Evolutionary conservation across 345 rosid genomes (phyloP).

Genomic region (Moricandia moricandioides): DNA sequence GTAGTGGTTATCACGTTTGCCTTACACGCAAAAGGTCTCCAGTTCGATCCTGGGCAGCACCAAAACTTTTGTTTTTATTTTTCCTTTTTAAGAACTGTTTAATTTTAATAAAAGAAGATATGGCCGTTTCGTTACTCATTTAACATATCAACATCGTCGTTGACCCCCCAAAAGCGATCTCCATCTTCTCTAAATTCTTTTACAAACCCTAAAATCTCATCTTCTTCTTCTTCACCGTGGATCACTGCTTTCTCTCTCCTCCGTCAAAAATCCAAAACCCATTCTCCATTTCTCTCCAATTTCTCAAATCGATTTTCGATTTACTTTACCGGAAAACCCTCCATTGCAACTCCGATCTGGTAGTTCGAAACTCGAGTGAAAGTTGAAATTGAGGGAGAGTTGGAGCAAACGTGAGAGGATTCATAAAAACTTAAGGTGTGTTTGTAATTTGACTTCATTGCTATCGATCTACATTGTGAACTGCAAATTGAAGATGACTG

Average conservation of each 20-base stretch:
- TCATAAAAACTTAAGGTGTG: not conserved
- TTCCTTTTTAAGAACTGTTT: too few relatives aligned
- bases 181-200: slow-evolving; percentile 1
- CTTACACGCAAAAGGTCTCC: too few relatives aligned
- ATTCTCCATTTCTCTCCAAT: slow-evolving; percentile 2
- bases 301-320: slow-evolving; percentile 2
- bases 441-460: slow-evolving; percentile 12
- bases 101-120: not conserved
- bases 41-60: not conserved
- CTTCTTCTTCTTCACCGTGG: slow-evolving; percentile 2
- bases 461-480: slow-evolving; percentile 9
- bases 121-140: not conserved
- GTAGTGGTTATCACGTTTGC: too few relatives aligned
- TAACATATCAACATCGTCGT: slow-evolving; percentile 15
- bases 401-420: not conserved
- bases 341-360: not conserved
- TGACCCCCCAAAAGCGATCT: slow-evolving; percentile 19
- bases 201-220: slow-evolving; percentile 26
- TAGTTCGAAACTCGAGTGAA: not conserved
- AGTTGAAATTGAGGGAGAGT: not conserved
- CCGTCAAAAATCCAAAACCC: not conserved
- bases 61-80: not conserved
- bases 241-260: slow-evolving; percentile 14
- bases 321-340: not conserved
- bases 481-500: not conserved